Conservation (phyloP, 2,329 filamentous ascomycete genomes). For the Ascochyta koolunga region DNA sequence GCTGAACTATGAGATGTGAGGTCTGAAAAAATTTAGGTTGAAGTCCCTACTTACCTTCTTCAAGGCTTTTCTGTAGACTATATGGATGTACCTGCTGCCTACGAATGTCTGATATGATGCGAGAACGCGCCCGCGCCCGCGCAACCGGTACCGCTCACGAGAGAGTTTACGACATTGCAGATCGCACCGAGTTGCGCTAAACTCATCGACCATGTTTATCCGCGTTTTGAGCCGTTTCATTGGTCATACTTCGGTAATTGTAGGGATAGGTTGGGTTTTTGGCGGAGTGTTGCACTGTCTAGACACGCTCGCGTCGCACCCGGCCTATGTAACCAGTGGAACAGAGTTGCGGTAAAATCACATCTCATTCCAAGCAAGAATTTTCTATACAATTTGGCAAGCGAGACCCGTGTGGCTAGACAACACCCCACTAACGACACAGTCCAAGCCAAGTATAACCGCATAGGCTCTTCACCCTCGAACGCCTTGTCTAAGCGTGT, state of each 20-base stretch:
- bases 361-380: constrained; percentile 1
- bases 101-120: not conserved
- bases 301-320: not conserved
- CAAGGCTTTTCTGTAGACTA: not conserved
- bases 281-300: not conserved
- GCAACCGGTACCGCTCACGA: constrained; percentile 3
- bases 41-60: not conserved
- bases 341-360: not conserved
- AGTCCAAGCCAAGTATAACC: not conserved
- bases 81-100: not conserved
- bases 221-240: not conserved
- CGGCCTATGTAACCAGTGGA: not conserved
- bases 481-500: not conserved
- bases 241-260: not conserved
- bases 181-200: not conserved
- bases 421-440: not conserved
- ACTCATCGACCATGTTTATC: not conserved
- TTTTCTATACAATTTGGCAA: not conserved
- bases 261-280: not conserved
- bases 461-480: not conserved
- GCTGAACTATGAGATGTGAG: not conserved
- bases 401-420: not conserved
- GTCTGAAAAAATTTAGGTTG: not conserved
- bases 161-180: not conserved
- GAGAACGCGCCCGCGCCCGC: not conserved